Conservation (phyloP, 139 green algal genomes). For the Coelastrella sp. region DNA sequence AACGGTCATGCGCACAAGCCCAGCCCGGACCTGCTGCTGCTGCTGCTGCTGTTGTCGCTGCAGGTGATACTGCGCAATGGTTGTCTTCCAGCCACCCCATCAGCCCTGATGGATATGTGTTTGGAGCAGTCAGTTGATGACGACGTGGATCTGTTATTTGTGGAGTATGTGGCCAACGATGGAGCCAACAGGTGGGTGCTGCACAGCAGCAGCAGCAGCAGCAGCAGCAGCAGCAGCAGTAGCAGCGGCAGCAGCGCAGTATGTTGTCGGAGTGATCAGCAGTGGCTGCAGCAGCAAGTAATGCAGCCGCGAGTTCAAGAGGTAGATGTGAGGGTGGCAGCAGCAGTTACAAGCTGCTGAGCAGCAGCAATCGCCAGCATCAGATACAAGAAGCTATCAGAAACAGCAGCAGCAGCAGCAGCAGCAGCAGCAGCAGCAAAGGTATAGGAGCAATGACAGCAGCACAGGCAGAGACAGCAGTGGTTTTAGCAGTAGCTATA, state of each 20-base stretch:
- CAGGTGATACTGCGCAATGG: slow-evolving; percentile 55
- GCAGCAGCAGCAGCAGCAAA: background rate
- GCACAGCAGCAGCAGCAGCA: background rate
- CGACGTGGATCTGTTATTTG: slow-evolving; percentile 54
- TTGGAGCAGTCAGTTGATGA: slow-evolving; percentile 50
- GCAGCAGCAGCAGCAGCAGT: background rate
- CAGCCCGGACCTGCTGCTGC: too few species aligned
- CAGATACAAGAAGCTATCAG: too few species aligned
- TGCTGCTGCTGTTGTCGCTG: too few species aligned
- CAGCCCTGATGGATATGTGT: slow-evolving; percentile 58
- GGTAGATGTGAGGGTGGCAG: too few species aligned
- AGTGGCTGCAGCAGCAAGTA: too few species aligned
- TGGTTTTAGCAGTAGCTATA: too few species aligned
- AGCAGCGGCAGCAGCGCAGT: background rate
- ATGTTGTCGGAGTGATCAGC: background rate
- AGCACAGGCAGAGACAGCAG: too few species aligned
- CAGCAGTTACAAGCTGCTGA: too few species aligned
- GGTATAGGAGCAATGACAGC: background rate
- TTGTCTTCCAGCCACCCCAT: slow-evolving; percentile 54
- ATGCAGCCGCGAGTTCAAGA: too few species aligned
- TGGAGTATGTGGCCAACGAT: slow-evolving; percentile 59
- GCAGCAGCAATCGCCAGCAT: too few species aligned
- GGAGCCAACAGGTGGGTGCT: slow-evolving; percentile 12
- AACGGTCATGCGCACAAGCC: too few species aligned
- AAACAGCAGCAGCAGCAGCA: background rate